A percentile compares a stretch with the other conserved stretches of the same genome.
Evolutionary conservation across 2,329 filamentous ascomycete genomes (phyloP).

Genomic region (Penicillium fuscoglaucum): DNA sequence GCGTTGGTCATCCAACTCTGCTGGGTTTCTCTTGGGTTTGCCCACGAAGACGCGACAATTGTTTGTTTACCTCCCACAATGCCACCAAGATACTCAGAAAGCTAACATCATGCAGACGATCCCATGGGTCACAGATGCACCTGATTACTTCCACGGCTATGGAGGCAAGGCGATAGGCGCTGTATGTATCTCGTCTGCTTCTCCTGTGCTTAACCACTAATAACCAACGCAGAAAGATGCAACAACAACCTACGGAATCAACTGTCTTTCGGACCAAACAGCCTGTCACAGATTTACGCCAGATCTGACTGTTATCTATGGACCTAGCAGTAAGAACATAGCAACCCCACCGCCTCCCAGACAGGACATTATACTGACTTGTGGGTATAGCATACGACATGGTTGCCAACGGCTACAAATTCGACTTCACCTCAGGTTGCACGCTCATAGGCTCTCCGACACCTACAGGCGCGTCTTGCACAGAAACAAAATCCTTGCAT

Average conservation of each 20-base stretch:
- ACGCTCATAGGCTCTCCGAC: background rate
- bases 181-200: background rate
- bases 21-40: background rate
- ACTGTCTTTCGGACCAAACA: constrained; percentile 1
- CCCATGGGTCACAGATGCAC: constrained; percentile 6
- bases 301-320: constrained; percentile 8
- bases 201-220: background rate
- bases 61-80: background rate
- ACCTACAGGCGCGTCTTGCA: constrained; percentile 1
- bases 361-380: background rate
- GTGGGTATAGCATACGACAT: constrained; percentile 2
- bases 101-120: constrained; percentile 1
- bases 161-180: constrained; percentile 1
- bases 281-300: constrained; percentile 3
- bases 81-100: no score
- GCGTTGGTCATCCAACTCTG: background rate
- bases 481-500: background rate
- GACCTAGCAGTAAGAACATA: constrained; percentile 1
- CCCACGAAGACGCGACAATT: background rate
- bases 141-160: constrained; percentile 11
- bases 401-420: background rate
- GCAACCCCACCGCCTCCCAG: background rate
- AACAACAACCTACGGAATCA: constrained; percentile 7
- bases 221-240: background rate
- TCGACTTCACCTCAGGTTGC: constrained; percentile 7